Base-by-base conservation (phyloP, 257 asterid genomes). In the Solanum bulbocastanum region DNA sequence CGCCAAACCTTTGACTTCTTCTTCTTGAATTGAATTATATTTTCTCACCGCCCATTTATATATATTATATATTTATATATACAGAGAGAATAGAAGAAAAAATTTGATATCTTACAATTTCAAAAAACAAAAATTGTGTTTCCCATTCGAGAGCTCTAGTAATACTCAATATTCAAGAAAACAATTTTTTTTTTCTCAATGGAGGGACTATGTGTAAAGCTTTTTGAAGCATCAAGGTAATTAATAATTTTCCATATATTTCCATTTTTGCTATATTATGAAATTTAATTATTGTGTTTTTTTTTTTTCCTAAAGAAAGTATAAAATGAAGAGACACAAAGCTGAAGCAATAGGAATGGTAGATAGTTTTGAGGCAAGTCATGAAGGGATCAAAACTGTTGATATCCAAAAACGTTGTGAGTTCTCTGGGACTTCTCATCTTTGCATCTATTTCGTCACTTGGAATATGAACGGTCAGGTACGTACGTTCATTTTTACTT, bases 381-480 rank as follows among this genome's bases (percentile, higher is more conserved):
- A 91, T 32, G 96, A 94, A 79, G 98, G 98, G 14, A 93, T 95
- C 84, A 94, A 84, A 85, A 91, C 96, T 7, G 86, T 95, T 58
- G 93, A 90, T 44, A 65, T 88, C 2, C 87, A 89, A 42, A 86
- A 86, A 36, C 89, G 89, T 5, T 92, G 94, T 84, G 91, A 92
- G n/a, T 93, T 92, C 84, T 92, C 95, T 4, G 89, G 86, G 66
- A 83, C 10, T 42, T 93, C 95, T 25, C 93, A 94, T 88, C 87
- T 92, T 87, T 94, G 96, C 89, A 89, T 95, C 60, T 93, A 93
- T 89, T 89, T 93, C 23, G 90, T 95, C 83, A 95, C 98, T 62
- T 95, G 97, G 96, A 95, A 95, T 86, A 94, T 92, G 98, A 94
- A 93, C 46, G 97, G 98, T 8, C 89, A 92, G 94, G 98, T 93